phyloP scores from a whole-genome alignment of 2,329 filamentous ascomycete species.

The Monosporascus ibericus region DNA sequence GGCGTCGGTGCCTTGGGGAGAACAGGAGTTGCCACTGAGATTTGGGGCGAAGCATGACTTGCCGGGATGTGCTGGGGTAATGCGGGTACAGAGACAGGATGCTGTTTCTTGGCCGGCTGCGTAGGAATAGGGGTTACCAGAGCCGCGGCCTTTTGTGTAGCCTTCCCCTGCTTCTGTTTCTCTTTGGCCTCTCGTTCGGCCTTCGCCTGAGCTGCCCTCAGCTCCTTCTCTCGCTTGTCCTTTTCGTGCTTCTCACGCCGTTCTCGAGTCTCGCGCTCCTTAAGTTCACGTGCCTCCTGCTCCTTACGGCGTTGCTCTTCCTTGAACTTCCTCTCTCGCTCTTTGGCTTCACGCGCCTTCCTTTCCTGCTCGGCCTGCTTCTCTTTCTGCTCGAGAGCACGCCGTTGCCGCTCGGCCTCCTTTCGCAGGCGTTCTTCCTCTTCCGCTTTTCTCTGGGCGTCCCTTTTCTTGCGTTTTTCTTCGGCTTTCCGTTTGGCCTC shows the following conservation, averaged over 20 bases:
- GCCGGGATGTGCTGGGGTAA: slow-evolving; percentile 55
- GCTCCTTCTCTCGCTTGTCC: slow-evolving; percentile 54
- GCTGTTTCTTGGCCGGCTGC: slow-evolving; percentile 38
- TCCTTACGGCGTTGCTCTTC: slow-evolving; percentile 78
- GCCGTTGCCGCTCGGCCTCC: slow-evolving; percentile 76
- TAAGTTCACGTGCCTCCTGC: slow-evolving; percentile 67
- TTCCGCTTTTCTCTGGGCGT: slow-evolving; percentile 81
- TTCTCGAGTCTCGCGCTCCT: slow-evolving; percentile 56
- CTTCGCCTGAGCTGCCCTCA: slow-evolving; percentile 32
- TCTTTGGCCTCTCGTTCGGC: slow-evolving; percentile 42
- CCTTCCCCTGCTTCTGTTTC: slow-evolving; percentile 38
- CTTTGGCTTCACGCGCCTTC: slow-evolving; percentile 73
- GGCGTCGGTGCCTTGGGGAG: slow-evolving; percentile 79
- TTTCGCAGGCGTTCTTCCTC: slow-evolving; percentile 83
- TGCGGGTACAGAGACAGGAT: slow-evolving; percentile 39
- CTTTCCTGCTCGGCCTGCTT: slow-evolving; percentile 80
- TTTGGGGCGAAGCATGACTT: slow-evolving; percentile 69
- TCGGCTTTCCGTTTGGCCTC: slow-evolving; percentile 79
- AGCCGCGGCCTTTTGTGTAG: slow-evolving; percentile 33
- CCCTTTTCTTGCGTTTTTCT: slow-evolving; percentile 85
- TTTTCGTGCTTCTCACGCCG: slow-evolving; percentile 52
- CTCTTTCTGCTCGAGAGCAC: slow-evolving; percentile 78
- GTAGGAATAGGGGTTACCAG: slow-evolving; percentile 33
- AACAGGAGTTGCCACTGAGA: slow-evolving; percentile 71
- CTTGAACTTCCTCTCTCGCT: slow-evolving; percentile 76